These are phyloP conservation scores for Naganishia randhawae DNA, from an alignment of 768 basidiomycete species.

Conservation along the genomic window DNA sequence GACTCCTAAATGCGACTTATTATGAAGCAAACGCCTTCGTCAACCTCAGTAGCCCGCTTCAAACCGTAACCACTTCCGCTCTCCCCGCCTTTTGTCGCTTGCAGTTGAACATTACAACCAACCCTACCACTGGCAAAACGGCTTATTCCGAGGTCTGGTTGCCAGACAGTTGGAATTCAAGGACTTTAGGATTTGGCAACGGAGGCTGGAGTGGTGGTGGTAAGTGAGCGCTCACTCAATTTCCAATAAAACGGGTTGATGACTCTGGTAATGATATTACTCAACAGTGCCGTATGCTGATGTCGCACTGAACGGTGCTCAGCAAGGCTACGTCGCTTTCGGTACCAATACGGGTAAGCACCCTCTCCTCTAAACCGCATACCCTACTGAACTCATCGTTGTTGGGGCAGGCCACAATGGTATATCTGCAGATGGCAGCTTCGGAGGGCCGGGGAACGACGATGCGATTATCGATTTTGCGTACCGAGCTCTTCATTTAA, in stretches of 20 bases:
- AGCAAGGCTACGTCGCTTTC: slow-evolving; percentile 4
- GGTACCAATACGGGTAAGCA: slow-evolving; percentile 8
- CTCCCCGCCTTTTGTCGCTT: slow-evolving; percentile 9
- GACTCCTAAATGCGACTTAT: slow-evolving; percentile 5
- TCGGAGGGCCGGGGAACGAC: slow-evolving; percentile 11
- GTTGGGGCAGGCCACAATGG: not conserved
- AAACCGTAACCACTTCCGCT: not conserved
- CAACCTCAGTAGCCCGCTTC: slow-evolving; percentile 12
- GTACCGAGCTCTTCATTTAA: slow-evolving; percentile 14
- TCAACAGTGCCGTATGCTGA: slow-evolving; percentile 5
- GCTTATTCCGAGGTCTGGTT: slow-evolving; percentile 16
- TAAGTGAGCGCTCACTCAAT: not conserved
- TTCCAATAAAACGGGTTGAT: not conserved
- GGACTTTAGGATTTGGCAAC: slow-evolving; percentile 10
- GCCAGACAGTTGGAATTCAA: slow-evolving; percentile 14
- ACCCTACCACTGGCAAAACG: not conserved
- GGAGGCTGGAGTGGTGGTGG: slow-evolving; percentile 17
- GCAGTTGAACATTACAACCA: slow-evolving; percentile 10
- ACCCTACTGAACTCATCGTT: not conserved
- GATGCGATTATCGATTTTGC: slow-evolving; percentile 22
- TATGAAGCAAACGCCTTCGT: slow-evolving; percentile 16
- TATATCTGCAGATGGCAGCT: not conserved
- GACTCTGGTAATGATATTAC: not conserved
- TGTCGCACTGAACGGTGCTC: not conserved
- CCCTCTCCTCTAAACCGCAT: not conserved